Percentiles rank a stretch among this genome's conserved stretches.
Conservation (phyloP, 305 asterid genomes). For the Ilex paraguariensis region DNA sequence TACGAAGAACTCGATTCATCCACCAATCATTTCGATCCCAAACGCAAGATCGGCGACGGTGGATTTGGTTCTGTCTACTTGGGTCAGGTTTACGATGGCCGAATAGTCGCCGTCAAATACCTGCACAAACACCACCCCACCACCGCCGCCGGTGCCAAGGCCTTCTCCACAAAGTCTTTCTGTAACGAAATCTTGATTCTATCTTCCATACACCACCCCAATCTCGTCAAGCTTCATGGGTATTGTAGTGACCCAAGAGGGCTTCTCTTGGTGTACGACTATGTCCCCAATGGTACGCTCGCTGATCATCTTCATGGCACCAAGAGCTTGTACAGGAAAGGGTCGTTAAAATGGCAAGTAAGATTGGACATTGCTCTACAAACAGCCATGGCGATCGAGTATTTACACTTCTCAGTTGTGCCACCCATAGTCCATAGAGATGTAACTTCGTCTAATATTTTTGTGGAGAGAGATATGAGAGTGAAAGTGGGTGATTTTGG, state of each 20-base stretch:
- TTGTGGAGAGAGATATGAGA: constrained; percentile 71
- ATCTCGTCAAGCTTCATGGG: constrained; percentile 88
- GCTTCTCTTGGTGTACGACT: constrained; percentile 70
- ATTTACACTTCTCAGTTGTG: constrained; percentile 65
- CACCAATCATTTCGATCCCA: constrained; percentile 65
- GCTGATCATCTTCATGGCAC: constrained; percentile 84
- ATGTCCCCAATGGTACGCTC: constrained; percentile 80
- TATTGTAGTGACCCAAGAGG: constrained; percentile 98
- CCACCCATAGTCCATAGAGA: constrained; percentile 89
- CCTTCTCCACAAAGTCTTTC: constrained; percentile 66
- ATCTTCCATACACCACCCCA: constrained; percentile 73
- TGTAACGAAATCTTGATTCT: constrained; percentile 85
- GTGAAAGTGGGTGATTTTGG: constrained; percentile 87
- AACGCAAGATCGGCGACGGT: constrained; percentile 85
- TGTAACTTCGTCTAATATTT: constrained; percentile 76
- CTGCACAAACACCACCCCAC: constrained; percentile 62
- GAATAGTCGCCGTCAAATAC: constrained; percentile 75
- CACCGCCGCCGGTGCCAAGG: constrained; percentile 35
- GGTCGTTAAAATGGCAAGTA: constrained; percentile 54
- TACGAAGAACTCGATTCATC: constrained; percentile 78
- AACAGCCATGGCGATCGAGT: constrained; percentile 78
- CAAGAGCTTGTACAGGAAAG: constrained; percentile 34
- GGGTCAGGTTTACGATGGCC: constrained; percentile 63
- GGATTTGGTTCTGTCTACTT: constrained; percentile 91
- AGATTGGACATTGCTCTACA: constrained; percentile 74